These are phyloP conservation scores for Micractinium sp. DNA, from an alignment of 139 green algal genomes.

Conservation along the genomic window DNA sequence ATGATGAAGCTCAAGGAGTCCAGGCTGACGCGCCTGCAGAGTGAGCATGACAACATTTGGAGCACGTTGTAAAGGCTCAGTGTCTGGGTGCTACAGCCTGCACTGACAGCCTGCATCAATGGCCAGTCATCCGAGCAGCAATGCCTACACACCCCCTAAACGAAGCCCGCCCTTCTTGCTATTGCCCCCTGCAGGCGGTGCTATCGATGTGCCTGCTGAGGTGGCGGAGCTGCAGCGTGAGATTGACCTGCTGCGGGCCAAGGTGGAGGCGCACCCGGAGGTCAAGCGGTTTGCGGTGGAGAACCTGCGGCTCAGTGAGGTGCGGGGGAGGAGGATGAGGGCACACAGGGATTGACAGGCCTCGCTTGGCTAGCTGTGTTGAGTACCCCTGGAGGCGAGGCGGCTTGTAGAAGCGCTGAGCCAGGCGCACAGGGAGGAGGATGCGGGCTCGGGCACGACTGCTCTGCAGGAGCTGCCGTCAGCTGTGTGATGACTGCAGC, in stretches of 20 bases:
- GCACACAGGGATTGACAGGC: neutral
- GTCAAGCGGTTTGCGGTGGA: conserved; percentile 65
- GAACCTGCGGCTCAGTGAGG: conserved; percentile 45
- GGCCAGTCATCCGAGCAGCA: too few species aligned
- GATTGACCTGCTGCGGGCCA: conserved; percentile 38
- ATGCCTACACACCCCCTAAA: too few species aligned
- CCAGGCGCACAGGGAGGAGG: too few species aligned
- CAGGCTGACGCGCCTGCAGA: conserved; percentile 52
- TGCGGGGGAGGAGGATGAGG: neutral
- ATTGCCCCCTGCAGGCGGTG: neutral
- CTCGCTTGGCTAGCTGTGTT: too few species aligned
- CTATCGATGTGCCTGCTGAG: neutral
- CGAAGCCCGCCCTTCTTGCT: neutral
- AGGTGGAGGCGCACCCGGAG: conserved; percentile 56
- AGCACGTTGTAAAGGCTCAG: neutral
- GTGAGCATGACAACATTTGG: neutral
- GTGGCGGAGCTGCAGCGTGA: conserved; percentile 41
- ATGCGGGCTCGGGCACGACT: too few species aligned
- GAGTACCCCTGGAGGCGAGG: too few species aligned
- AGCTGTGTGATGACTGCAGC: too few species aligned
- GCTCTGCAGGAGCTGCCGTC: too few species aligned
- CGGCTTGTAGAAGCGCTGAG: too few species aligned
- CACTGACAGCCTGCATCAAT: too few species aligned
- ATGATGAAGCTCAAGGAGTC: conserved; percentile 60
- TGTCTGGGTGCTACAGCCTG: too few species aligned